Evolutionary conservation across 345 rosid genomes (phyloP), one percentile per base, ranked within the genome.

Genomic region (Linum trigynum): DNA sequence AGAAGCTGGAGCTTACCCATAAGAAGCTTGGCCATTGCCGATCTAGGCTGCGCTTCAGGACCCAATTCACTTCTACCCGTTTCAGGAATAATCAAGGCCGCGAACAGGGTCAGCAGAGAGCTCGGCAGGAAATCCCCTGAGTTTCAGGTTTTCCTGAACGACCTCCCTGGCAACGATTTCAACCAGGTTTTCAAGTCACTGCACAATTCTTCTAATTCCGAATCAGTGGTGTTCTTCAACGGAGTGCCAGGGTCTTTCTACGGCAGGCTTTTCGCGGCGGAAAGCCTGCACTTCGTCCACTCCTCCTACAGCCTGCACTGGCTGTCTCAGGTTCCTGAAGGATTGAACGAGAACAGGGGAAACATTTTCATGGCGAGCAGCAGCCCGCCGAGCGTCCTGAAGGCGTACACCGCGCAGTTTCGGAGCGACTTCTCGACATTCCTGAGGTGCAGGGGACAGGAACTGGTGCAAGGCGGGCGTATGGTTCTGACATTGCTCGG

Each of bases 321-420:
- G 77, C 75, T 77, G 15, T 73, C 80, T 23, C 45, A 63, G 79
- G 78, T 75, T 57, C 53, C 55, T 4, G 67, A 62, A 32, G 59
- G 64, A 48, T 61, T 6, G 5, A 70, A 75, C 41, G 17, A 4
- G 5, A 78, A 78, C 61, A 71, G 69, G 15, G 76, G 81, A 7
- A 69, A 55, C 40, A 56, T 78, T 32, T 65, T 17, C 71, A 62
- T 74, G 50, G 63, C 69, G 0, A 32, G 62, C 38, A 63, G 67
- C 6, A 74, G 81, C 39, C 71, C 78, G n/a, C 61, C 11, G 3
- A 45, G 15, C 10, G 81, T 75, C 7, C 63, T 41, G 37, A 68
- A 63, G 63, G 72, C 74, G 39, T 78, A 78, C 59, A 23, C 63
- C 7, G 38, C 68, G 17, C 78, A 72, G 23, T 74, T 74, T 38